Evolutionary conservation across 179 eudicot species (phyloP).

Genomic region (Sideroxylon spinosum): DNA sequence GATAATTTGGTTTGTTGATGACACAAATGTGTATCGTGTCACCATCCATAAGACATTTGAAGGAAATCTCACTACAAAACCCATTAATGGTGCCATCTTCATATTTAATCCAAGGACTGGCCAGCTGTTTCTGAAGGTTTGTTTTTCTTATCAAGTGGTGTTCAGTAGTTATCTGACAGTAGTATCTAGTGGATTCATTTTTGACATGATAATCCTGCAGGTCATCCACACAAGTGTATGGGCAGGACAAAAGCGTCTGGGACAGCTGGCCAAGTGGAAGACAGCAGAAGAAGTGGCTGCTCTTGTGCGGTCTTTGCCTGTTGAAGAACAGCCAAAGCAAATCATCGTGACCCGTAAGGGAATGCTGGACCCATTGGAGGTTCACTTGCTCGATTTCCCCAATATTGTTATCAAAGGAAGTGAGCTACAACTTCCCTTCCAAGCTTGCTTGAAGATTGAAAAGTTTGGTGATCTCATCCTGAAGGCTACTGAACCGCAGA

Average conservation of each 20-base stretch:
- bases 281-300: constrained; percentile 99
- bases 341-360: constrained; percentile 97
- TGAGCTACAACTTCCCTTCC: constrained; percentile 98
- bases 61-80: constrained; percentile 95
- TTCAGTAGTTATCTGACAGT: not conserved
- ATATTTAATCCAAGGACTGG: constrained; percentile 96
- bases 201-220: constrained; percentile 33
- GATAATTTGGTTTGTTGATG: constrained; percentile 99
- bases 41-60: constrained; percentile 99
- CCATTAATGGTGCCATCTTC: constrained; percentile 97
- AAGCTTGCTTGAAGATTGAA: constrained; percentile 98
- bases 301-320: constrained; percentile 91
- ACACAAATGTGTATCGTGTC: constrained; percentile 97
- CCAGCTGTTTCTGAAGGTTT: constrained; percentile 89
- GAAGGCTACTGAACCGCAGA: constrained; percentile 96
- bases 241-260: constrained; percentile 99
- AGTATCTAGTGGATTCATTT: not conserved
- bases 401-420: constrained; percentile 99
- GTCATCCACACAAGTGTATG: constrained; percentile 98
- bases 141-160: constrained; percentile 13
- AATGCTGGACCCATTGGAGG: constrained; percentile 96
- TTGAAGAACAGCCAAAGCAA: constrained; percentile 97
- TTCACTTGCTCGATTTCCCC: constrained; percentile 93
- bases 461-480: constrained; percentile 95
- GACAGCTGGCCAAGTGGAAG: constrained; percentile 99